Conservation (phyloP, 805 yeast genomes). For the Metschnikowia vanudenii region DNA sequence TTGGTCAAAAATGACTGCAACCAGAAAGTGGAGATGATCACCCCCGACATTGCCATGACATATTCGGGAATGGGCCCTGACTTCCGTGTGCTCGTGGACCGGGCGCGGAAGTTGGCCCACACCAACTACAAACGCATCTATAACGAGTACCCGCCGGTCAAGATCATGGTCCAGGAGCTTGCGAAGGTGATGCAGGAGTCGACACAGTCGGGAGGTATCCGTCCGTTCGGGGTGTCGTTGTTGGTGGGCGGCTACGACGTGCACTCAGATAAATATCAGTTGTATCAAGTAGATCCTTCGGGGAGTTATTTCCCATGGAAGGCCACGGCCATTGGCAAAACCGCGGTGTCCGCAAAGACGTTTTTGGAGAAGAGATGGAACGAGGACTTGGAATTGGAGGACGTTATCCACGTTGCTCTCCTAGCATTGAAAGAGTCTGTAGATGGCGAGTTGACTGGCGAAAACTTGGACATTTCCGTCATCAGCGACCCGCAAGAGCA, state of each 20-base stretch:
- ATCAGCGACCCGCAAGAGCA: conserved; percentile 82
- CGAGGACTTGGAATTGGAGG: conserved; percentile 94
- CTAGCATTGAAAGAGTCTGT: conserved; percentile 93
- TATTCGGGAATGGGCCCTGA: conserved; percentile 99
- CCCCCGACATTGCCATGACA: conserved; percentile 96
- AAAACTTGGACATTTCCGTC: conserved; percentile 88
- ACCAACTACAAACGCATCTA: conserved; percentile 89
- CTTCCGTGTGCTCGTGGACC: conserved; percentile 89
- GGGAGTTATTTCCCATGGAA: conserved; percentile 99
- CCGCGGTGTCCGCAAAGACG: conserved; percentile 94
- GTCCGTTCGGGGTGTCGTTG: conserved; percentile 97
- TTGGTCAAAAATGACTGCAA: conserved; percentile 72
- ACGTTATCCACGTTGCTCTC: conserved; percentile 94
- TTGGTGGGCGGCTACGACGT: conserved; percentile 94
- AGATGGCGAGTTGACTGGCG: conserved; percentile 97
- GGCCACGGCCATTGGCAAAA: conserved; percentile 98
- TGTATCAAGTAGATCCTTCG: conserved; percentile 97
- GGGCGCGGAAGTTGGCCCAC: conserved; percentile 90
- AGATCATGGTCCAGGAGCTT: conserved; percentile 87
- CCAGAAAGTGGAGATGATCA: conserved; percentile 74
- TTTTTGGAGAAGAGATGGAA: conserved; percentile 98
- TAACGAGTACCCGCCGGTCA: conserved; percentile 96
- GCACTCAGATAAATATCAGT: conserved; percentile 60
- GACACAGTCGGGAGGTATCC: conserved; percentile 97
- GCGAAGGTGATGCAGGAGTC: conserved; percentile 98